phyloP scores from a whole-genome alignment of 495 filamentous ascomycete genomes.

The Entonaema liquescens region DNA sequence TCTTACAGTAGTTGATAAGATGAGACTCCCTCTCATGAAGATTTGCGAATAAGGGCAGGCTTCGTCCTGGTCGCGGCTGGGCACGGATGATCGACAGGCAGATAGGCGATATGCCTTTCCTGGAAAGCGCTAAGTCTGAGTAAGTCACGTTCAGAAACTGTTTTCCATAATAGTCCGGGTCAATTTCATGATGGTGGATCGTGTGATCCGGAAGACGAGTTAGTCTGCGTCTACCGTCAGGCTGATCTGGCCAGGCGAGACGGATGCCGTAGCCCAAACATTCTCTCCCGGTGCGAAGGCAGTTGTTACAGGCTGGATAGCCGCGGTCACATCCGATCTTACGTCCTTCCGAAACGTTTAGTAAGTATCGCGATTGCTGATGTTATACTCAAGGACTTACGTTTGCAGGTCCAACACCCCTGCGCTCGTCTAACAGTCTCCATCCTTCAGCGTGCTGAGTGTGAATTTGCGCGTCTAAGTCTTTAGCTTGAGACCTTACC shows the following conservation, averaged over 20 bases:
- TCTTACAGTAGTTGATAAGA: slow-evolving; percentile 47
- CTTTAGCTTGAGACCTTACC: slow-evolving; percentile 33
- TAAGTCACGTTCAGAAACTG: slow-evolving; percentile 47
- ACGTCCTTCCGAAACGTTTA: slow-evolving; percentile 41
- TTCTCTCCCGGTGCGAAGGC: slow-evolving; percentile 47
- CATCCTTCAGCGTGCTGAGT: slow-evolving; percentile 35
- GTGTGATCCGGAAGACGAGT: slow-evolving; percentile 41
- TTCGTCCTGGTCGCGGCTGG: slow-evolving; percentile 38
- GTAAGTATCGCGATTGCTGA: slow-evolving; percentile 32
- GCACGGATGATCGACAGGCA: slow-evolving; percentile 32
- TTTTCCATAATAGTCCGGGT: slow-evolving; percentile 41
- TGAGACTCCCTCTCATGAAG: slow-evolving; percentile 43
- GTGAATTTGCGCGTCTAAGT: slow-evolving; percentile 13
- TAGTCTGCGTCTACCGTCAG: slow-evolving; percentile 47
- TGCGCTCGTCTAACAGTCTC: slow-evolving; percentile 47
- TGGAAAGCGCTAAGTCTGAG: slow-evolving; percentile 40
- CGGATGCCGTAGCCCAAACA: slow-evolving; percentile 52
- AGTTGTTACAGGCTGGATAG: slow-evolving; percentile 52
- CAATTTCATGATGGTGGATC: slow-evolving; percentile 42
- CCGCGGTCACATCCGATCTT: slow-evolving; percentile 53
- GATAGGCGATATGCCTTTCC: slow-evolving; percentile 43
- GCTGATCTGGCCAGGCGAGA: slow-evolving; percentile 50
- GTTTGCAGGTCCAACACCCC: slow-evolving; percentile 52
- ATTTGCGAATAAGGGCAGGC: slow-evolving; percentile 38
- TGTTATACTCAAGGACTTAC: slow-evolving; percentile 45